A percentile compares a stretch with the other conserved stretches of the same genome.
phyloP scores from a whole-genome alignment of 2,329 filamentous ascomycete species.

The Alternaria panax region DNA sequence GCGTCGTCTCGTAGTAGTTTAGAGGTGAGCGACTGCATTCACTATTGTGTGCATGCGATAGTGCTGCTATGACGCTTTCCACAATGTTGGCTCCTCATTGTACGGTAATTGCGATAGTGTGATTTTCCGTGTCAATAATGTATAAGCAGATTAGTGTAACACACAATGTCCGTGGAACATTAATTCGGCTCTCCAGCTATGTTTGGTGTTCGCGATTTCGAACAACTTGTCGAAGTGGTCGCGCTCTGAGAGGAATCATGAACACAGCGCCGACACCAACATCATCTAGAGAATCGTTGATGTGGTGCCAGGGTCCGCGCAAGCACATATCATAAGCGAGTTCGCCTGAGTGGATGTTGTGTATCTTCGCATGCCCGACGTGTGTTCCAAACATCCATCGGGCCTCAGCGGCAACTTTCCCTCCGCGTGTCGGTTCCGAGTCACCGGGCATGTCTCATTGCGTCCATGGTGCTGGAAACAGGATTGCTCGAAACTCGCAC shows the following conservation, averaged over 20 bases:
- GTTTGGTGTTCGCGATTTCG: neutral
- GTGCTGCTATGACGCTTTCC: neutral
- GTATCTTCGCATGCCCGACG: neutral
- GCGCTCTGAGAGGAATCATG: neutral
- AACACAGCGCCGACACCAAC: neutral
- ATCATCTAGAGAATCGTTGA: neutral
- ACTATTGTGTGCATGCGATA: neutral
- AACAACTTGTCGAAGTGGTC: neutral
- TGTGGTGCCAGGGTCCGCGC: neutral
- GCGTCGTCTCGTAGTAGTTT: constrained; percentile 1
- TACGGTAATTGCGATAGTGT: neutral
- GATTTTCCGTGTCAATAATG: neutral
- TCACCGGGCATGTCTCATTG: constrained; percentile 25
- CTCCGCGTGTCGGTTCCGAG: constrained; percentile 4
- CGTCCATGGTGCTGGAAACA: constrained; percentile 15
- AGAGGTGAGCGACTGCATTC: constrained; percentile 17
- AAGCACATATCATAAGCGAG: neutral
- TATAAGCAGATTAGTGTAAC: neutral
- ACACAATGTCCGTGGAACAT: neutral
- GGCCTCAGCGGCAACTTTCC: neutral
- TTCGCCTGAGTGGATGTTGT: neutral
- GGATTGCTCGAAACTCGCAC: constrained; percentile 1
- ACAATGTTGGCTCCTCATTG: neutral
- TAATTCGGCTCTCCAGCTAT: neutral
- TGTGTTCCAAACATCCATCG: neutral